Percentiles rank a stretch among this genome's conserved stretches.
Evolutionary conservation across 2,329 filamentous ascomycete genomes (phyloP).

Genomic region (Salinomyces thailandicus): DNA sequence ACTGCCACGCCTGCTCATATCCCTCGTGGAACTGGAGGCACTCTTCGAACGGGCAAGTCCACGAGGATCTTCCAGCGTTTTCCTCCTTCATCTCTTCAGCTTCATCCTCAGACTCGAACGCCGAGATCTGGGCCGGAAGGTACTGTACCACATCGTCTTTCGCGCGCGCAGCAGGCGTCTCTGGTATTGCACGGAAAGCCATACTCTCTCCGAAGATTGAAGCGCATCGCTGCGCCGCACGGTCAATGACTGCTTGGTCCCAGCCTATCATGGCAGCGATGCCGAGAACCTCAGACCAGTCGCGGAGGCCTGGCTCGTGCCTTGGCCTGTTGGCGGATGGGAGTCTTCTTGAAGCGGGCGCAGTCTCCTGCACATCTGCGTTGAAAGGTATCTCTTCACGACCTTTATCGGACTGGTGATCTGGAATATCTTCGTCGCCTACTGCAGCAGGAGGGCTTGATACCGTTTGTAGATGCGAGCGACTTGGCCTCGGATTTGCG

Average conservation of each 20-base stretch:
- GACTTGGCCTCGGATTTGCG: neutral
- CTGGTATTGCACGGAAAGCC: slow-evolving; percentile 37
- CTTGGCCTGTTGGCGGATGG: neutral
- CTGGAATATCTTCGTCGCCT: too few species aligned
- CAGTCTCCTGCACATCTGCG: neutral
- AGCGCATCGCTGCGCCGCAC: slow-evolving; percentile 63
- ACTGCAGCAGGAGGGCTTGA: too few species aligned
- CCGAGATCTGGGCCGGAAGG: slow-evolving; percentile 23
- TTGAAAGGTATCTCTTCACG: too few species aligned
- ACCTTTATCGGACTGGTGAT: too few species aligned
- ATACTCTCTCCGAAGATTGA: slow-evolving; percentile 65
- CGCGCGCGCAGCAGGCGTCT: slow-evolving; percentile 6
- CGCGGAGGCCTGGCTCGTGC: slow-evolving; percentile 41
- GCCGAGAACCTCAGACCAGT: slow-evolving; percentile 80
- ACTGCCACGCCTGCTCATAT: slow-evolving; percentile 18
- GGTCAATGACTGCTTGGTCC: slow-evolving; percentile 51
- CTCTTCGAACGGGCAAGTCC: slow-evolving; percentile 16
- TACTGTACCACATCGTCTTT: slow-evolving; percentile 26
- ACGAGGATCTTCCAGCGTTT: neutral
- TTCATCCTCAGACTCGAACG: slow-evolving; percentile 13
- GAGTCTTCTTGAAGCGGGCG: too few species aligned
- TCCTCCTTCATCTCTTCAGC: neutral
- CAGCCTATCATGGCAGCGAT: slow-evolving; percentile 67
- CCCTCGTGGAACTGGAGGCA: slow-evolving; percentile 18
- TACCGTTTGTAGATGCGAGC: too few species aligned